These are phyloP conservation scores for Aspergillus transmontanensis DNA, from an alignment of 2,329 filamentous ascomycete species.

Conservation along the genomic window DNA sequence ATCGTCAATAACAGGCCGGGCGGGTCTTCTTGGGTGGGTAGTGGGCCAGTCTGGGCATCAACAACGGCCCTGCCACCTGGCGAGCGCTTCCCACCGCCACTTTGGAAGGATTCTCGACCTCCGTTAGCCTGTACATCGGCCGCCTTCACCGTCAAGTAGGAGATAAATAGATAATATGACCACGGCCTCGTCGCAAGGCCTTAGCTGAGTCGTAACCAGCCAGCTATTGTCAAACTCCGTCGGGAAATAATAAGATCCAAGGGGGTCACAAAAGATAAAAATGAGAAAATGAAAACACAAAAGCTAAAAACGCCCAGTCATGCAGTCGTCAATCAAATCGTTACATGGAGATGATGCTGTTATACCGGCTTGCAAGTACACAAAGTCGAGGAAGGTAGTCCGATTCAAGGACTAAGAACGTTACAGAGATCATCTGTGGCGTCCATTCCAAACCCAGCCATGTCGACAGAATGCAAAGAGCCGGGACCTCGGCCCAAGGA, in stretches of 20 bases:
- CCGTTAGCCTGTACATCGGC: not conserved
- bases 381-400: constrained; percentile 9
- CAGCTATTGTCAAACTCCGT: constrained; percentile 36
- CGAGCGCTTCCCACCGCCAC: constrained; percentile 17
- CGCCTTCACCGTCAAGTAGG: not conserved
- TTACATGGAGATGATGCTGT: constrained; percentile 41
- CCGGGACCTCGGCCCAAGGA: constrained; percentile 46
- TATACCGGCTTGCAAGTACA: constrained; percentile 30
- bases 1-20: constrained; percentile 6
- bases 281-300: constrained; percentile 14
- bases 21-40: constrained; percentile 11
- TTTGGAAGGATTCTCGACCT: constrained; percentile 6
- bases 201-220: constrained; percentile 39
- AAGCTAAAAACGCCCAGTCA: constrained; percentile 40
- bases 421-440: constrained; percentile 38
- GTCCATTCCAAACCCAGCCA: constrained; percentile 48
- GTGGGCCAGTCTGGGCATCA: constrained; percentile 16
- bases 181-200: constrained; percentile 1
- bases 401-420: constrained; percentile 41
- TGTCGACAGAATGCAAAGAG: constrained; percentile 48
- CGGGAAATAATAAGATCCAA: constrained; percentile 13
- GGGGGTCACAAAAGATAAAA: constrained; percentile 8
- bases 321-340: constrained; percentile 46
- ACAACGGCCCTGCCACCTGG: constrained; percentile 16
- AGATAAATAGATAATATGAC: constrained; percentile 10